phyloP scores from a whole-genome alignment of 208 protist genomes.

The Trichomonas vaginalis region DNA sequence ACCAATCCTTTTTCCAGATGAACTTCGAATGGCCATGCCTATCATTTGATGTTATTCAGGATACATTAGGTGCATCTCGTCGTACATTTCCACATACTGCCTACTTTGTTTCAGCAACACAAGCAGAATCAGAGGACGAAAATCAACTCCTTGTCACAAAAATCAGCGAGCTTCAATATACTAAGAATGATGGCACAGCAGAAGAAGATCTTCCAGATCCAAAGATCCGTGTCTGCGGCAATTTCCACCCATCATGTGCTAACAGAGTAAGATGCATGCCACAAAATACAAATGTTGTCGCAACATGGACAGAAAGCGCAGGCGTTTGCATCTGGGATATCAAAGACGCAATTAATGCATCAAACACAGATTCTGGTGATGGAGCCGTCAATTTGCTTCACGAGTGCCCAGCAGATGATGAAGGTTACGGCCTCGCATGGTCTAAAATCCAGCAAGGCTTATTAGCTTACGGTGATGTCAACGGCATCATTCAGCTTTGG shows the following conservation, averaged over 20 bases:
- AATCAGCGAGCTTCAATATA: constrained; percentile 18
- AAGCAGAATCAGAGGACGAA: constrained; percentile 17
- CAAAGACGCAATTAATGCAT: neutral
- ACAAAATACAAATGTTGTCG: constrained; percentile 20
- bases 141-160: constrained; percentile 24
- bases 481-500: neutral
- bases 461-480: neutral
- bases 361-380: neutral
- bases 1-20: neutral
- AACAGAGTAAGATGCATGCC: constrained; percentile 21
- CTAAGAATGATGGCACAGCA: constrained; percentile 20
- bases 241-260: constrained; percentile 17
- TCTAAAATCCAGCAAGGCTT: neutral
- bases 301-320: constrained; percentile 22
- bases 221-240: neutral
- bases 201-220: constrained; percentile 15
- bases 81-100: neutral
- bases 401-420: neutral
- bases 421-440: constrained; percentile 4
- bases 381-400: neutral
- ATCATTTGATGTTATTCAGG: constrained; percentile 13
- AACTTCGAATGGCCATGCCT: constrained; percentile 27
- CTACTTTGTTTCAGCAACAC: constrained; percentile 22
- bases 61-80: constrained; percentile 17
- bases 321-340: constrained; percentile 27